phyloP scores from a whole-genome alignment of 2,329 filamentous ascomycete species.

The Macrophomina pseudophaseolina region DNA sequence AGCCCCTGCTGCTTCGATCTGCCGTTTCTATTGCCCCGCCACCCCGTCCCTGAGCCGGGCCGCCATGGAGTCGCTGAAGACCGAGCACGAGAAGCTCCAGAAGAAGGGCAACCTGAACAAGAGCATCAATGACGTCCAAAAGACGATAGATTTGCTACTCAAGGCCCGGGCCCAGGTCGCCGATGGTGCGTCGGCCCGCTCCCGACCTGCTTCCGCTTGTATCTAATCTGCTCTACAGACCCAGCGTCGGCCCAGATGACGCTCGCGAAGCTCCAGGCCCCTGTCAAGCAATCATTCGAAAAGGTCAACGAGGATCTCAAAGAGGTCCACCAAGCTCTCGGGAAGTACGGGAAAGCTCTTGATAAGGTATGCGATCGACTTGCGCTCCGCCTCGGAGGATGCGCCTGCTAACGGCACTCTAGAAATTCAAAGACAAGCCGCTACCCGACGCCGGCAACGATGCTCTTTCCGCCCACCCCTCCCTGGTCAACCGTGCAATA shows the following conservation, averaged over 20 bases:
- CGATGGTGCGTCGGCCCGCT: constrained; percentile 51
- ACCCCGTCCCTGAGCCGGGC: constrained; percentile 8
- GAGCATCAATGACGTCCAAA: constrained; percentile 79
- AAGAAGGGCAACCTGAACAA: constrained; percentile 71
- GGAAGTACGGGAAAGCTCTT: constrained; percentile 81
- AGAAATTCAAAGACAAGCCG: constrained; percentile 68
- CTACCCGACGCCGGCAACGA: constrained; percentile 80
- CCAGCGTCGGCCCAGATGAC: constrained; percentile 73
- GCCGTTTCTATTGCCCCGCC: neutral
- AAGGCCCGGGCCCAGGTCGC: constrained; percentile 76
- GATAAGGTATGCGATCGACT: constrained; percentile 66
- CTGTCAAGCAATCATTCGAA: constrained; percentile 81
- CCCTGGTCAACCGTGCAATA: constrained; percentile 88
- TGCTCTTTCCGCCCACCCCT: constrained; percentile 74
- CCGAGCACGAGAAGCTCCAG: constrained; percentile 75
- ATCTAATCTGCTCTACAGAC: constrained; percentile 53
- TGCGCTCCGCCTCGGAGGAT: neutral
- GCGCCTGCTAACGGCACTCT: constrained; percentile 22
- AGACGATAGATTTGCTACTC: constrained; percentile 77
- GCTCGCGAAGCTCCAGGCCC: constrained; percentile 83
- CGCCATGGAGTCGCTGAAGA: constrained; percentile 69
- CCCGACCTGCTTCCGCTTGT: constrained; percentile 33
- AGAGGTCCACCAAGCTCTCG: constrained; percentile 80
- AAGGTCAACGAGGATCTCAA: constrained; percentile 80
- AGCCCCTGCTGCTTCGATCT: constrained; percentile 2